Conservation (phyloP, 2,329 filamentous ascomycete genomes). For the Ophiostoma ulmi region DNA sequence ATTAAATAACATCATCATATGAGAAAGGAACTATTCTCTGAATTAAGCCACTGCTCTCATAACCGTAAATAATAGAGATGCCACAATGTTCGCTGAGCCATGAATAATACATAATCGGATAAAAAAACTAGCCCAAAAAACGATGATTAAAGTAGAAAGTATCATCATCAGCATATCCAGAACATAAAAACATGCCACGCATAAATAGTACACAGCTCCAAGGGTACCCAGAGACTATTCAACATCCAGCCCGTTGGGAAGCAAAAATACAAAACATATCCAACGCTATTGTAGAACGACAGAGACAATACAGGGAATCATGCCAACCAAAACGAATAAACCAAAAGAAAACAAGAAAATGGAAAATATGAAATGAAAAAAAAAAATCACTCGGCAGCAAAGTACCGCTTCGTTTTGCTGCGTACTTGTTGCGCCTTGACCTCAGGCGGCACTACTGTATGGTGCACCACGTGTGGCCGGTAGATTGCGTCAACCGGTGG, state of each 20-base stretch:
- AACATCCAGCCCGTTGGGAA: not conserved
- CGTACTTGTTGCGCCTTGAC: slow-evolving; percentile 63
- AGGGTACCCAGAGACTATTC: not conserved
- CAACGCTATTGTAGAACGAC: slow-evolving; percentile 4
- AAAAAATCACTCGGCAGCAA: slow-evolving; percentile 55
- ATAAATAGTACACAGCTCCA: not conserved
- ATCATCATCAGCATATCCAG: not conserved
- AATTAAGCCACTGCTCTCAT: no score
- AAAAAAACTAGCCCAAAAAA: no score
- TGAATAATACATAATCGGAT: no score
- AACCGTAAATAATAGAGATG: no score
- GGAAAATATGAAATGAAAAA: not conserved
- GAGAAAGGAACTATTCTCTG: no score
- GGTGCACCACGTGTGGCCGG: slow-evolving; percentile 87
- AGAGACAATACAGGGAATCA: slow-evolving; percentile 8
- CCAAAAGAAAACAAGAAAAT: not conserved
- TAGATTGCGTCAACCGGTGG: slow-evolving; percentile 86
- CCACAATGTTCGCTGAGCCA: no score
- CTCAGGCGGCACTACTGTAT: slow-evolving; percentile 66
- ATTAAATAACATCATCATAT: no score
- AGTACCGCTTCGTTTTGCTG: slow-evolving; percentile 66
- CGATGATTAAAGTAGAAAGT: no score
- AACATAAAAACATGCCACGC: not conserved
- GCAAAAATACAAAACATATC: not conserved
- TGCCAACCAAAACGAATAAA: not conserved